A percentile compares a stretch with the other conserved stretches of the same genome.
Conservation (phyloP, 164 flowering plant species). For the Vitis cinerea region DNA sequence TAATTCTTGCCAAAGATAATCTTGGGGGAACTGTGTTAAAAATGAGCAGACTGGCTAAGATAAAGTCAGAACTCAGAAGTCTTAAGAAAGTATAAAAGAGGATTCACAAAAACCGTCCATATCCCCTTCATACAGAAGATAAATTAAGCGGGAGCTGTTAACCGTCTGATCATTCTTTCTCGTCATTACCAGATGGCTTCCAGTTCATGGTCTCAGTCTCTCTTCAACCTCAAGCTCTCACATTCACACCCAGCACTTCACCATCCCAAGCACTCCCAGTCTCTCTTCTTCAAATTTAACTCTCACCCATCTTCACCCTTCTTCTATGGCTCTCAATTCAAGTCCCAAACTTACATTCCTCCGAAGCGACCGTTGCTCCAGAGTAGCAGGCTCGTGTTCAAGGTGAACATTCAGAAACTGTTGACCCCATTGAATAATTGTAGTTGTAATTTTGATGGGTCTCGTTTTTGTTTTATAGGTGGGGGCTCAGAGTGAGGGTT, state of each 20-base stretch:
- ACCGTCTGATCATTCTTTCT: slow-evolving; percentile 2
- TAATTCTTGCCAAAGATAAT: too few relatives aligned
- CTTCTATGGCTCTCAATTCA: neutral
- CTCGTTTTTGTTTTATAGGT: slow-evolving; percentile 23
- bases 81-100: neutral
- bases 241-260: slow-evolving; percentile 5
- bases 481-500: slow-evolving; percentile 23
- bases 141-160: neutral
- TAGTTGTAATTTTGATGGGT: neutral
- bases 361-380: neutral
- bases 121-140: neutral
- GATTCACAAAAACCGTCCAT: too few relatives aligned
- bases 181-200: slow-evolving; percentile 26
- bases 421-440: neutral
- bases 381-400: slow-evolving; percentile 9
- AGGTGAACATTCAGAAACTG: neutral
- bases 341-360: neutral
- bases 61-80: neutral
- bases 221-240: slow-evolving; percentile 13
- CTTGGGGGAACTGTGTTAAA: too few relatives aligned
- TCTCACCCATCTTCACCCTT: slow-evolving; percentile 1
- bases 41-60: too few relatives aligned
- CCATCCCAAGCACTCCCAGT: slow-evolving; percentile 12
- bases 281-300: slow-evolving; percentile 5
- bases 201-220: slow-evolving; percentile 18